Base-by-base conservation (phyloP, 1,139 yeast species). In the Blastobotrys buckinghamii region DNA sequence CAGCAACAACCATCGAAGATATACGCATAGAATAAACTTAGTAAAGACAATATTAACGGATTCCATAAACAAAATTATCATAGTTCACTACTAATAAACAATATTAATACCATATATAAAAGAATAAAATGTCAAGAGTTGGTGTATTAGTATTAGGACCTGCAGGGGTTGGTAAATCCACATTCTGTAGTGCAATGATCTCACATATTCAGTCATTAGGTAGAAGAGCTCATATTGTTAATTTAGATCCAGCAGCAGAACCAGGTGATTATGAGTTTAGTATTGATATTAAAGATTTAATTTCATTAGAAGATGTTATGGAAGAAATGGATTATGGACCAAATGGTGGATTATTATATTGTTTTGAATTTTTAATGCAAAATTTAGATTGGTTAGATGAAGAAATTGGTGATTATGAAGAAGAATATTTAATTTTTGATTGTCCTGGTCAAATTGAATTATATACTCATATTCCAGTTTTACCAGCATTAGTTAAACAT, bases 371-470 rank as follows among this genome's bases (percentile, higher is more conserved):
- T 57, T 66, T 94, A 40, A 68, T 92, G 63, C 80, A 88, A 45
- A 92, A 94, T 60, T 66, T 92, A 53, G 99, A 94, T 69, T 92
- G 98, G 99, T 70, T 92, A 39, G 98, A 92, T 59, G 96, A 88
- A 59, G 95, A 89, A 62, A 83, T 94, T 55, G 96, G 97, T 10
- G 96, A 89, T 54, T 89, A 74, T 63, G 90, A 86, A 58, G 97
- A 94, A 61, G 97, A 92, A 62, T 92, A 88, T 60, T 72, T 92
- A 56, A 88, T 92, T 34, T 88, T 92, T 66, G 99, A 94, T 65
- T 90, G 97, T 67, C 99, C 99, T 0, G 98, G 98, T 1, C 99
- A 92, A 66, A 90, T 94, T 54, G 99, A 92, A 65, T 75, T 92
- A 37, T 92, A 92, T 65, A 89, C 96, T 2, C 99, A 92, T 66